These are phyloP conservation scores for Boletales sp. DNA, from an alignment of 768 basidiomycete genomes.

Conservation along the genomic window DNA sequence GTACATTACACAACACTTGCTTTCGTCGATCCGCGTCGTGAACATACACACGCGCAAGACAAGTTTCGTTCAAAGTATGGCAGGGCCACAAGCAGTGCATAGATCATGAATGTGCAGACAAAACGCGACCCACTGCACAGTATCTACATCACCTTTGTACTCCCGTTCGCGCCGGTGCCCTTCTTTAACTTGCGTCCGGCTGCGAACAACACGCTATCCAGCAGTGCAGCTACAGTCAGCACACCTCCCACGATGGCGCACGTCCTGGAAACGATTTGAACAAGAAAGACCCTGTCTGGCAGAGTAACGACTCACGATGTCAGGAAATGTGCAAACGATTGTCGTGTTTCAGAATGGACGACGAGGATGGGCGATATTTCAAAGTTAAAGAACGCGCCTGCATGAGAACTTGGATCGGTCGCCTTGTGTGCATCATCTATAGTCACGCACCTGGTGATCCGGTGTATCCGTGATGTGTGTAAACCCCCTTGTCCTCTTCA, in stretches of 20 bases:
- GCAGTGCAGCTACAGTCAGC: conserved; percentile 84
- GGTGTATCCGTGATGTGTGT: conserved; percentile 66
- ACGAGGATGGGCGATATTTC: conserved; percentile 97
- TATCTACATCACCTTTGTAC: conserved; percentile 31
- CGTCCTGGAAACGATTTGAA: conserved; percentile 49
- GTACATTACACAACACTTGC: too few relatives aligned
- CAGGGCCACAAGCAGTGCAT: conserved; percentile 12
- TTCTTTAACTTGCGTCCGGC: conserved; percentile 75
- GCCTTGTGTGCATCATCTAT: not conserved
- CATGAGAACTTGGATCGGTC: not conserved
- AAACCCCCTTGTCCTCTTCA: conserved; percentile 62
- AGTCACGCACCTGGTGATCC: conserved; percentile 61
- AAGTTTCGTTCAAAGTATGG: not conserved
- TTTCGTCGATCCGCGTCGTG: too few relatives aligned
- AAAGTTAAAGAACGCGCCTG: conserved; percentile 86
- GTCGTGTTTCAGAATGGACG: conserved; percentile 84
- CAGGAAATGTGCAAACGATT: conserved; percentile 96
- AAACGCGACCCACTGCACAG: not conserved
- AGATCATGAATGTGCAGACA: conserved; percentile 8
- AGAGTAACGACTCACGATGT: conserved; percentile 69
- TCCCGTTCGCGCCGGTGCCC: conserved; percentile 31
- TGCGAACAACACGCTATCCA: conserved; percentile 86
- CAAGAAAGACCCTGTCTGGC: not conserved
- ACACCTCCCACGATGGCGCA: conserved; percentile 98
- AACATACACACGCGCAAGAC: too few relatives aligned